Base-by-base conservation (phyloP, 768 basidiomycete species). In the Pulveroboletus sp. region DNA sequence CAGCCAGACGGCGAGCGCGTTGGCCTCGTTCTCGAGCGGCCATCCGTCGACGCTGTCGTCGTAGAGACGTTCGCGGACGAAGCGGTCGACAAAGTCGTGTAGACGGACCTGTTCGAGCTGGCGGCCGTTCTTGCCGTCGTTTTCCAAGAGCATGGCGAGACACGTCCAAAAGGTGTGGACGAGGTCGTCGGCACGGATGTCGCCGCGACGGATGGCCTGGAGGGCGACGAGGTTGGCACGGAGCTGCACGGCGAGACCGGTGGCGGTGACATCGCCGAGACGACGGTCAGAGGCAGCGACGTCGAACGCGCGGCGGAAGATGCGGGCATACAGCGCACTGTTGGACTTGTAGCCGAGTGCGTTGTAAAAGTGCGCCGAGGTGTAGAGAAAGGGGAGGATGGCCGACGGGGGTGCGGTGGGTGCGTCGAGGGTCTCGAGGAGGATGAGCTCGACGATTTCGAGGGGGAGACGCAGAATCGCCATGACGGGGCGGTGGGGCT, bases 231-330 rank as follows among this genome's bases (percentile, higher is more conserved):
- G 75, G 68, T 66, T 77, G 47, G 48, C 66, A 58, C 50, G 67
- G 56, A 72, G 80, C 63, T 67, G 78, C 38, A 20, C 41, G 49
- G 60, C 69, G 69, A 69, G 71, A 59, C 45, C 66, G 31, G 21
- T 55, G 23, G 55, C 77, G 60, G 58, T 77, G 56, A 57, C 61
- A 0, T 71, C 68, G 14, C 67, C 63, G 49, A 84, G 74, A 36
- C 88, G 74, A 20, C 87, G 77, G 1, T 51, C 27, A 36, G 79
- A 68, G 0, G 85, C 80, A 21, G 66, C 64, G 2, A 53, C 43
- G 62, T 88, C 85, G 68, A 87, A 88, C 59, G 73, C 77, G 60
- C 62, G 47, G 13, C 69, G 68, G 58, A 80, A 87, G 7, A 89
- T 73, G 27, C 70, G 65, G 0, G 80, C 72, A 52, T 77, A 79